Evolutionary conservation across 1,284 basidiomycete genomes (phyloP).

Genomic region (Trichosporon coremiiforme): DNA sequence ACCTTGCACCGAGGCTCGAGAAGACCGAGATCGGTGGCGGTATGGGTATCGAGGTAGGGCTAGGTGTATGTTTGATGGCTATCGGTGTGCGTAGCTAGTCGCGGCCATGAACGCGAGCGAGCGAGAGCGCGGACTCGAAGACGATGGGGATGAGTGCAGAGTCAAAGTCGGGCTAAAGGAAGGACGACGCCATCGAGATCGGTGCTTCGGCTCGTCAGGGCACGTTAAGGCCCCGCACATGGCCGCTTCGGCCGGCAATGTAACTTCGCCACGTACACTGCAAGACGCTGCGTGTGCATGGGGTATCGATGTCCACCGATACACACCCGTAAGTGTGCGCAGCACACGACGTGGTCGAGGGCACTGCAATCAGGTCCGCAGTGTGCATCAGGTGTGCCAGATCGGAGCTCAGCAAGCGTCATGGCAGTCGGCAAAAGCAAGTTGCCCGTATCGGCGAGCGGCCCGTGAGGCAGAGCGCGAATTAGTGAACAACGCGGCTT

Average conservation of each 20-base stretch:
- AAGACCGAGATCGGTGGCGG: not conserved
- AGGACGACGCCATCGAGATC: slow-evolving; percentile 10
- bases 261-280: not conserved
- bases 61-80: not conserved
- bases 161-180: slow-evolving; percentile 7
- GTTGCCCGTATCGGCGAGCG: slow-evolving; percentile 2
- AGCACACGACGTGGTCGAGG: not conserved
- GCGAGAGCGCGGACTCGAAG: not conserved
- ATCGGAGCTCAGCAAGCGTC: not conserved
- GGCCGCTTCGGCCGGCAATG: not conserved
- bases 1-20: not conserved
- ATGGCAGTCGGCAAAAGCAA: slow-evolving; percentile 6
- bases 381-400: not conserved
- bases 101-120: not conserved
- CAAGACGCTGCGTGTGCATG: not conserved
- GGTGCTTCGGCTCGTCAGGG: slow-evolving; percentile 9
- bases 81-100: not conserved
- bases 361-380: too few species aligned
- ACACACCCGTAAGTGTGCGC: not conserved
- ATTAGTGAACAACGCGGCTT: too few species aligned
- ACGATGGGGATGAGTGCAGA: not conserved
- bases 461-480: not conserved
- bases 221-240: slow-evolving; percentile 6
- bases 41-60: slow-evolving; percentile 4
- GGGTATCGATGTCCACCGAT: not conserved